These are phyloP conservation scores for Ophiostoma sp. DNA, from an alignment of 2,329 filamentous ascomycete species.

Conservation along the genomic window DNA sequence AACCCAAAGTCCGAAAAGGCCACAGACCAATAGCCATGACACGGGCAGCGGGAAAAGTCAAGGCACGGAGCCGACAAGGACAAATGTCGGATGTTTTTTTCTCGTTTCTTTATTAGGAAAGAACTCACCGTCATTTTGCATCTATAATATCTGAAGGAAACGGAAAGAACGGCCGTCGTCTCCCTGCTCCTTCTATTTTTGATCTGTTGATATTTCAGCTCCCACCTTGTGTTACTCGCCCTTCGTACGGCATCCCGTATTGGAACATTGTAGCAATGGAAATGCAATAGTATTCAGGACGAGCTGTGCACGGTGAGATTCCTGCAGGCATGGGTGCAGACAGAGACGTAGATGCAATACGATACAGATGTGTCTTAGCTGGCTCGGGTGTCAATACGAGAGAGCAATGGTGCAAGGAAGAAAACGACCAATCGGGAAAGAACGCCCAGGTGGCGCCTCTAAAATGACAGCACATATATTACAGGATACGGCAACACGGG, in stretches of 20 bases:
- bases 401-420: not conserved
- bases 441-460: not conserved
- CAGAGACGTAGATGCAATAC: too few species aligned
- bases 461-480: not conserved
- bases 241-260: constrained; percentile 16
- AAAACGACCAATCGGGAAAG: not conserved
- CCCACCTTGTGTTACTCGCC: constrained; percentile 12
- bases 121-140: not conserved
- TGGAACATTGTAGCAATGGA: not conserved
- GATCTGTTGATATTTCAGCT: not conserved
- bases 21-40: not conserved
- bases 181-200: constrained; percentile 11
- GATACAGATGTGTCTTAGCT: not conserved
- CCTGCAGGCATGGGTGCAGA: not conserved
- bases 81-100: not conserved
- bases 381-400: not conserved
- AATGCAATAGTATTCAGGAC: not conserved
- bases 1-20: not conserved
- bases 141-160: not conserved
- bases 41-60: not conserved
- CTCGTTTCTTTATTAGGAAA: not conserved
- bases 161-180: constrained; percentile 1
- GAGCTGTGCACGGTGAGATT: not conserved
- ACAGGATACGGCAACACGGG: not conserved
- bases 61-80: not conserved